Conservation (phyloP, 805 yeast genomes). For the Zygosaccharomyces gambellarensis region DNA sequence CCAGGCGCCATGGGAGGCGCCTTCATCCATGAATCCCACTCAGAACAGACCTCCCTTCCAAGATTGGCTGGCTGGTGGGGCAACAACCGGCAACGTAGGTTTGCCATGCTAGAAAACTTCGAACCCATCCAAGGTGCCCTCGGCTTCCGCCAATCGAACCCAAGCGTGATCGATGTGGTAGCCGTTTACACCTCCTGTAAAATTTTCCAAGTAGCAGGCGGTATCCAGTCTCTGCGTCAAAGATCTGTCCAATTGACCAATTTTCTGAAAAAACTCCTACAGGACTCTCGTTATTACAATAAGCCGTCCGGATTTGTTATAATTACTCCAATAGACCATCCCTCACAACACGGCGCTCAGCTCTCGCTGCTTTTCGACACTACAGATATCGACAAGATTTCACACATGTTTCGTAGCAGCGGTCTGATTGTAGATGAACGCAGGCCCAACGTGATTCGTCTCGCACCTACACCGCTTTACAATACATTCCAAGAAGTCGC, state of each 20-base stretch:
- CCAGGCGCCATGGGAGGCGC: conserved; percentile 93
- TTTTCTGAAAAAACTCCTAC: conserved; percentile 48
- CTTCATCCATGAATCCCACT: conserved; percentile 57
- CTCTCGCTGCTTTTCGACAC: conserved; percentile 67
- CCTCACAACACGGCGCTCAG: conserved; percentile 70
- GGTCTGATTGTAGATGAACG: conserved; percentile 87
- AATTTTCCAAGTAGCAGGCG: conserved; percentile 56
- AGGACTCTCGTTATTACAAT: conserved; percentile 43
- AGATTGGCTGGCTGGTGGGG: conserved; percentile 99
- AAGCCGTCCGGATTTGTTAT: conserved; percentile 37
- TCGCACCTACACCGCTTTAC: conserved; percentile 85
- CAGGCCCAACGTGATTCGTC: conserved; percentile 80
- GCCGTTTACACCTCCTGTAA: conserved; percentile 64
- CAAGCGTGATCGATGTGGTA: conserved; percentile 81
- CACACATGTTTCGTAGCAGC: conserved; percentile 40
- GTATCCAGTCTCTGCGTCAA: conserved; percentile 50
- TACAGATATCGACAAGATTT: conserved; percentile 58
- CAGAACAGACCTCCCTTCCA: conserved; percentile 42
- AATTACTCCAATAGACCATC: conserved; percentile 66
- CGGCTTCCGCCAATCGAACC: conserved; percentile 87
- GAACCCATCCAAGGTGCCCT: conserved; percentile 82
- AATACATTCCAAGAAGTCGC: conserved; percentile 66
- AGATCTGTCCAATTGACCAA: conserved; percentile 56
- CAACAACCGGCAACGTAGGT: conserved; percentile 62
- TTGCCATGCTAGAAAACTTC: conserved; percentile 72